Evolutionary conservation across 1,284 basidiomycete genomes (phyloP).

Genomic region (Austroboletus novae-zelandiae): DNA sequence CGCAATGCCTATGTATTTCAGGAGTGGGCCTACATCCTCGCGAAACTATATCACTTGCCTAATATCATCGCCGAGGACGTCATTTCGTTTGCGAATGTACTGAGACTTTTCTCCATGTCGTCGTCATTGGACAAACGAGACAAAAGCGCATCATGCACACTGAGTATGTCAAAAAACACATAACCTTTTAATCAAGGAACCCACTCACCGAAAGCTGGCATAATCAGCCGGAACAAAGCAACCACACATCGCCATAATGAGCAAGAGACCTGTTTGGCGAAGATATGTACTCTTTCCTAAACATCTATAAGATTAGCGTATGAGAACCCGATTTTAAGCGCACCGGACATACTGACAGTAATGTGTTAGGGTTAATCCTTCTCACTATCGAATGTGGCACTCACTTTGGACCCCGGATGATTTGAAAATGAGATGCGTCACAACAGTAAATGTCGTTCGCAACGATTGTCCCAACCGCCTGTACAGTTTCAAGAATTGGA

Average conservation of each 20-base stretch:
- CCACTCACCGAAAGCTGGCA: conserved; percentile 70
- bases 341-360: conserved; percentile 74
- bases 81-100: conserved; percentile 95
- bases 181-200: too few species aligned
- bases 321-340: neutral
- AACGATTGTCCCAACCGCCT: conserved; percentile 67
- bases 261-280: conserved; percentile 80
- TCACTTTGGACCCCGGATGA: conserved; percentile 87
- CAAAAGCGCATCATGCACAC: conserved; percentile 80
- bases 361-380: neutral
- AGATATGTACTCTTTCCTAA: conserved; percentile 91
- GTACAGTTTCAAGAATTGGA: conserved; percentile 78
- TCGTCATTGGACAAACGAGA: conserved; percentile 92
- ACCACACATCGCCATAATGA: conserved; percentile 85
- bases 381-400: conserved; percentile 23
- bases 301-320: neutral
- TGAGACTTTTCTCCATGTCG: conserved; percentile 82
- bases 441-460: conserved; percentile 88
- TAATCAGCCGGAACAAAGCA: conserved; percentile 92
- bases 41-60: conserved; percentile 38
- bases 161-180: conserved; percentile 23
- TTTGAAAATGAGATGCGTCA: conserved; percentile 80
- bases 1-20: conserved; percentile 58
- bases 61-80: conserved; percentile 86
- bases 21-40: neutral